phyloP scores from a whole-genome alignment of 2,329 filamentous ascomycete species.

The Zarea fungicola region DNA sequence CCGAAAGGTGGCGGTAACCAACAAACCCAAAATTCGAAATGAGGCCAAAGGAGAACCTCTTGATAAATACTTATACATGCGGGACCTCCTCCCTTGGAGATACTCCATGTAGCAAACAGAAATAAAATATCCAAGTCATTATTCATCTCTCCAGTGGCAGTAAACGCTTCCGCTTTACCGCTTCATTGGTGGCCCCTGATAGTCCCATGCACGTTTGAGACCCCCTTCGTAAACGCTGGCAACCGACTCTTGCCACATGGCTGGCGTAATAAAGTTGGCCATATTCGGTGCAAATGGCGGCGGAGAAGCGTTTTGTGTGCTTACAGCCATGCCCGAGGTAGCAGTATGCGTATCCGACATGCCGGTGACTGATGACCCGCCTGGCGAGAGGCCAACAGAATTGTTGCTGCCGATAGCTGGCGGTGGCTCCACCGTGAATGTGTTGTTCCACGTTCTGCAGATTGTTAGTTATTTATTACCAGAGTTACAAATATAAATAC shows the following conservation, averaged over 20 bases:
- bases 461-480: background rate
- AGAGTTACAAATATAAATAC: background rate
- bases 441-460: slow-evolving; percentile 84
- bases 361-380: slow-evolving; percentile 48
- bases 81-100: background rate
- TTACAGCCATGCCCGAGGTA: slow-evolving; percentile 41
- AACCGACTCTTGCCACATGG: slow-evolving; percentile 70
- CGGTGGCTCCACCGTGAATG: slow-evolving; percentile 63
- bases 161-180: slow-evolving; percentile 6
- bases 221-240: slow-evolving; percentile 64
- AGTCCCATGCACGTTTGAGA: slow-evolving; percentile 58
- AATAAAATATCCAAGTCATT: slow-evolving; percentile 2
- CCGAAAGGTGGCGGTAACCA: background rate
- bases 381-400: slow-evolving; percentile 48
- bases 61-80: slow-evolving; percentile 1
- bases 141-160: background rate
- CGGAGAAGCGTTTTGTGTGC: slow-evolving; percentile 44
- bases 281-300: slow-evolving; percentile 40
- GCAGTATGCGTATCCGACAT: slow-evolving; percentile 45
- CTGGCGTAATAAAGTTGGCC: slow-evolving; percentile 59
- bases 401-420: slow-evolving; percentile 38
- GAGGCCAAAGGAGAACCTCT: background rate
- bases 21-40: background rate
- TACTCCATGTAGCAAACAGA: background rate
- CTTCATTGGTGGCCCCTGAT: slow-evolving; percentile 34